Percentiles rank a stretch among this genome's conserved stretches.
These are phyloP conservation scores for Leishmania lainsoni DNA, from an alignment of 208 protist genomes.

Conservation along the genomic window DNA sequence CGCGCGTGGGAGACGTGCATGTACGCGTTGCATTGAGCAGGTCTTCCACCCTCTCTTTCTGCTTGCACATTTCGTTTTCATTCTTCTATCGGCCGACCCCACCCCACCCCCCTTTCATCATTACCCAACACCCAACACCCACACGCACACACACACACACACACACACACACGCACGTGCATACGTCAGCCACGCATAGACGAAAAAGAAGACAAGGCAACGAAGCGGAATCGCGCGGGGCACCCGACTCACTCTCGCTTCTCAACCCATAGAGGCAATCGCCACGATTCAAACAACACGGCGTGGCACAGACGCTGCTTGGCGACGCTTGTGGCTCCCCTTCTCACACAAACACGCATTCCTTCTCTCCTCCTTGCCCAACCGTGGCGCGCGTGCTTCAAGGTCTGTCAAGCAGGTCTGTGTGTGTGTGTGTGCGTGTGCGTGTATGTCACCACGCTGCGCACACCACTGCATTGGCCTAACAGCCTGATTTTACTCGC, in stretches of 20 bases:
- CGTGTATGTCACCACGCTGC: background rate
- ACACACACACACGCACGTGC: slow-evolving; percentile 10
- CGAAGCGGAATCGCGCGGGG: background rate
- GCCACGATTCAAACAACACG: background rate
- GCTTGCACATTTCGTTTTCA: background rate
- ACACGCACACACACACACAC: slow-evolving; percentile 11
- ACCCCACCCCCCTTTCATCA: background rate
- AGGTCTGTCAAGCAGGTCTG: background rate
- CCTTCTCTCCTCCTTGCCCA: background rate
- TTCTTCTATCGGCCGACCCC: background rate
- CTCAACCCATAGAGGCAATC: background rate
- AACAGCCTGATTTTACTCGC: background rate
- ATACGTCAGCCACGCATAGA: background rate
- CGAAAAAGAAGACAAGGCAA: background rate
- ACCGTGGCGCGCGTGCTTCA: background rate
- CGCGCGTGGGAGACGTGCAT: background rate
- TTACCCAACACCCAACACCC: too few relatives aligned
- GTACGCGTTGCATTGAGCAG: background rate
- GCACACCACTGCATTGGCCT: background rate
- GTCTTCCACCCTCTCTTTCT: background rate
- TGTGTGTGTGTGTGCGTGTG: too few relatives aligned
- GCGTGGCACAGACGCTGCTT: background rate
- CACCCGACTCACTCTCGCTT: background rate
- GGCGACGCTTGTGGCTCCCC: background rate
- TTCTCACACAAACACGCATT: background rate